Evolutionary conservation across 2,329 filamentous ascomycete species (phyloP), one percentile per base, ranked within the genome.

Genomic region (Chaetomium sp.): DNA sequence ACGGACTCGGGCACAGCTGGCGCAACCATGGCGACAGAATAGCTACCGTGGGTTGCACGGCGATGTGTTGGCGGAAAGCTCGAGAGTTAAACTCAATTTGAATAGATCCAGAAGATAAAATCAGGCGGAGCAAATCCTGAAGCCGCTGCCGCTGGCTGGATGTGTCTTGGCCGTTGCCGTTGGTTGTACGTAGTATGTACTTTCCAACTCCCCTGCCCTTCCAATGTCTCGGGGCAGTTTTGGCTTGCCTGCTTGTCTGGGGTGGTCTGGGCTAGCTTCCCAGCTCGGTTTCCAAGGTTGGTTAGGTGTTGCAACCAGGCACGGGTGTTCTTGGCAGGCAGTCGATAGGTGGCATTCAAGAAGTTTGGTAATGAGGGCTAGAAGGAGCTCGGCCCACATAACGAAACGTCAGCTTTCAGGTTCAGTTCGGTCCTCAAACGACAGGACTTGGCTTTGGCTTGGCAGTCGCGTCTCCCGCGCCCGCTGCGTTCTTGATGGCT

Each of bases 1-100:
- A 80, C 87, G 74, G 82, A 92, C 89, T 92, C 90, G 71, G 89
- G 89, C 69, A 92, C 87, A 75, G 89, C 88, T 76, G 90, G 90
- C 79, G 87, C 85, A 76, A 90, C 85, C 88, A 91, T 91, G 74
- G 79, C 80, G 80, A 71, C 68, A 65, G 68, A 66, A 49, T 23
- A 57, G 51, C 51, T 54, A 42, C 63, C 57, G 51, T 31, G 45
- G 55, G 57, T 57, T 59, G 53, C 57, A 29, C 35, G 35, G 57
- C 21, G 60, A 13, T 60, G 60, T 42, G 59, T 23, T 55, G 33
- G 38, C 33, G 19, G 19, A 13, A 50, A 49, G 42, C 33, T 58
- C 42, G 12, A 38, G n/a, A 25, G 42, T 19, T 57, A 27, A 21
- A n/a, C 8, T 31, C 19, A 42, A 23, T 47, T 62, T n/a, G 50